Conservation (phyloP, 306 rosid species). For the Lupinus albus region DNA sequence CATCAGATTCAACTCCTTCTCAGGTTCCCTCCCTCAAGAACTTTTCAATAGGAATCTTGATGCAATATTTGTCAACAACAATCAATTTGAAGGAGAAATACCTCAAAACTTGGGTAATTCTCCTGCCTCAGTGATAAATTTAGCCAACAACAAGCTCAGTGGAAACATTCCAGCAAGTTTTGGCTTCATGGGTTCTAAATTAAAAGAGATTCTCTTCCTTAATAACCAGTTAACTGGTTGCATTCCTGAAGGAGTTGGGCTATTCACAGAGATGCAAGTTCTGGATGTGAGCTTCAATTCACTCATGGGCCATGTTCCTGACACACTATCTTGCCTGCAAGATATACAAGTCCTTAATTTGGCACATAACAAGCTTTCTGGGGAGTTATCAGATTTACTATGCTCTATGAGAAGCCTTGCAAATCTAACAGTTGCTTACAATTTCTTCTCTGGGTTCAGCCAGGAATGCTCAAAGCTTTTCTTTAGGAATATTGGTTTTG, state of each 20-base stretch:
- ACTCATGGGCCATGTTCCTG: constrained; percentile 85
- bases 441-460: constrained; percentile 95
- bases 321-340: constrained; percentile 81
- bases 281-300: constrained; percentile 85
- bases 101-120: constrained; percentile 87
- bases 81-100: constrained; percentile 75
- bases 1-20: constrained; percentile 78
- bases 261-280: constrained; percentile 84
- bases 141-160: constrained; percentile 74
- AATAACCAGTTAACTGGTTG: constrained; percentile 89
- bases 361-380: constrained; percentile 86
- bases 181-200: constrained; percentile 70
- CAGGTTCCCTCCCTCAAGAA: constrained; percentile 70
- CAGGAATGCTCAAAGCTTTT: constrained; percentile 66
- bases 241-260: constrained; percentile 89
- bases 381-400: constrained; percentile 74
- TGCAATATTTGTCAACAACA: constrained; percentile 88
- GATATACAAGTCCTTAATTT: constrained; percentile 80
- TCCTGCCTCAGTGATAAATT: constrained; percentile 89
- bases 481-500: constrained; percentile 77
- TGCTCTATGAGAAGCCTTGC: constrained; percentile 69
- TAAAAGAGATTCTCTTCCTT: constrained; percentile 81
- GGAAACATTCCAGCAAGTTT: constrained; percentile 82
- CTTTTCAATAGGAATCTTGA: constrained; percentile 74
- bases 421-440: constrained; percentile 83